These are phyloP conservation scores for Onygenales sp. DNA, from an alignment of 2,329 filamentous ascomycete genomes.

Conservation along the genomic window DNA sequence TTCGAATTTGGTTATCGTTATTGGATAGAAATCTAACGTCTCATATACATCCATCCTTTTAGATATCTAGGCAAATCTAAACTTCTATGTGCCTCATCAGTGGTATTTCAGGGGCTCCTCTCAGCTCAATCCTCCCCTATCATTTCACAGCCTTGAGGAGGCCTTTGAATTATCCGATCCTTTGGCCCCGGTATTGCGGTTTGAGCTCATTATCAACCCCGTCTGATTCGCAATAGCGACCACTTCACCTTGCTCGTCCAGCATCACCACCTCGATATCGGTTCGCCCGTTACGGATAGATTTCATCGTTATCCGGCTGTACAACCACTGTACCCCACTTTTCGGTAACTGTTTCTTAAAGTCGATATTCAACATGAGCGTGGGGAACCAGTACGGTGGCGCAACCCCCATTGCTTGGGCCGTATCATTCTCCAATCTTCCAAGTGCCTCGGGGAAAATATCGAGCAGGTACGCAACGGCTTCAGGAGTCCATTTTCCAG, in stretches of 20 bases:
- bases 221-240: conserved; percentile 1
- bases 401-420: not conserved
- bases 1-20: not conserved
- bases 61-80: too few relatives aligned
- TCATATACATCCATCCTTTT: not conserved
- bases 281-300: not conserved
- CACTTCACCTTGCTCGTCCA: not conserved
- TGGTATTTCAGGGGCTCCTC: too few relatives aligned
- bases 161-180: too few relatives aligned
- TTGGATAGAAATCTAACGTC: not conserved
- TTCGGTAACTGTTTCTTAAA: not conserved
- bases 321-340: not conserved
- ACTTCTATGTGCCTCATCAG: too few relatives aligned
- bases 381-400: conserved; percentile 1
- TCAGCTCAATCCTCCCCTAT: too few relatives aligned
- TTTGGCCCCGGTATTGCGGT: not conserved
- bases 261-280: conserved; percentile 1
- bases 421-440: not conserved
- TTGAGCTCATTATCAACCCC: not conserved
- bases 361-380: not conserved
- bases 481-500: not conserved
- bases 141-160: too few relatives aligned
- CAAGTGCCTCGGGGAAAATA: not conserved
- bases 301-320: not conserved
- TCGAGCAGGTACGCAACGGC: not conserved